These are phyloP conservation scores for Lyophyllum shimeji DNA, from an alignment of 768 basidiomycete species.

Conservation along the genomic window DNA sequence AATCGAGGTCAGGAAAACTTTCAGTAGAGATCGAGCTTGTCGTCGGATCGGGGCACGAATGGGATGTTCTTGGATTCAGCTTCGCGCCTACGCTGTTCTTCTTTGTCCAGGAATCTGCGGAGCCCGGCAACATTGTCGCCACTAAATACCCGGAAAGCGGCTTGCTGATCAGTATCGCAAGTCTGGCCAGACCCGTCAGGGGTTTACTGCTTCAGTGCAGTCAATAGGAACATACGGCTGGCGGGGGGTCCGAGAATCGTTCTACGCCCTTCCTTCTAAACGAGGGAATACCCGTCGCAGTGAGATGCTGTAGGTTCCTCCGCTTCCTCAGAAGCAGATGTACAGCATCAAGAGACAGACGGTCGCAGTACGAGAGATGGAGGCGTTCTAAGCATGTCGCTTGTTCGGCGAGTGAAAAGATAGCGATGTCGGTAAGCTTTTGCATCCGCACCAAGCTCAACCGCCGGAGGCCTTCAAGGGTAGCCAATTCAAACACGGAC, in stretches of 20 bases:
- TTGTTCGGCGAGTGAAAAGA: conserved; percentile 78
- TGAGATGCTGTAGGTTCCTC: conserved; percentile 66
- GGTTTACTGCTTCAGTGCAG: conserved; percentile 5
- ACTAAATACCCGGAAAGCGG: conserved; percentile 79
- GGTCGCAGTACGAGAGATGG: conserved; percentile 85
- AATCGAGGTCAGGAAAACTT: neutral
- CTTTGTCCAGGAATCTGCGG: conserved; percentile 70
- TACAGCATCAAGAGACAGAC: conserved; percentile 73
- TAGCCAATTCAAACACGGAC: conserved; percentile 78
- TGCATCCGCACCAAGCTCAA: conserved; percentile 80
- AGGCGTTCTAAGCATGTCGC: conserved; percentile 69
- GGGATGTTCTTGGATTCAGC: conserved; percentile 61
- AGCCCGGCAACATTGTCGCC: conserved; percentile 64
- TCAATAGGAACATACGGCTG: conserved; percentile 46
- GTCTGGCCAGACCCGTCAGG: conserved; percentile 38
- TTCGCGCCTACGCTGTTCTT: conserved; percentile 53
- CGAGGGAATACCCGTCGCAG: conserved; percentile 76
- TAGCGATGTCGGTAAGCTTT: conserved; percentile 80
- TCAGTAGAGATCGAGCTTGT: conserved; percentile 62
- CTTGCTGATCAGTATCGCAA: conserved; percentile 62
- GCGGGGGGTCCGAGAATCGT: conserved; percentile 75
- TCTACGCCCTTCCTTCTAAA: conserved; percentile 69
- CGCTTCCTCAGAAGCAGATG: conserved; percentile 66
- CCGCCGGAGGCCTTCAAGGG: conserved; percentile 65
- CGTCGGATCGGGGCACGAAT: conserved; percentile 61